Percentiles rank a stretch among this genome's conserved stretches.
These are phyloP conservation scores for Cupressus sempervirens DNA, from an alignment of 75 land plant species.

Conservation along the genomic window DNA sequence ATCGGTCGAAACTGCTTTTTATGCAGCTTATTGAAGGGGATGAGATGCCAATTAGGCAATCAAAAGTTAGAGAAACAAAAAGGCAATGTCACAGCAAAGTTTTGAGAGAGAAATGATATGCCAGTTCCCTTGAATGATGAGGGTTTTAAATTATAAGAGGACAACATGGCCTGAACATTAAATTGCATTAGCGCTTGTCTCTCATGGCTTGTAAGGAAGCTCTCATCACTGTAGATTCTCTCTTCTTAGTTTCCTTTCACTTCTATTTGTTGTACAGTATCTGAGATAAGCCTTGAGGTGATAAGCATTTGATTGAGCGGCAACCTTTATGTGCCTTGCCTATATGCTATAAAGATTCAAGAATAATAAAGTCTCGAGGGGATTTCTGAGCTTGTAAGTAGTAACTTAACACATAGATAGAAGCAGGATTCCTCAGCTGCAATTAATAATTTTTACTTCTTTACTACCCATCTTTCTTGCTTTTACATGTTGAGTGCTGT, in stretches of 20 bases:
- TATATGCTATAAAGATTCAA: not conserved
- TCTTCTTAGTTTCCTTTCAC: not conserved
- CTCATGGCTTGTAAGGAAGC: not conserved
- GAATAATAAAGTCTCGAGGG: not conserved
- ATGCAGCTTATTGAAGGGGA: conserved; percentile 8
- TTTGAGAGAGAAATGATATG: conserved; percentile 4
- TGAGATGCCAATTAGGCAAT: not conserved
- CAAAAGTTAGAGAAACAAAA: not conserved
- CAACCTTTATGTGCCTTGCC: not conserved
- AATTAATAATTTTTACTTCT: not conserved
- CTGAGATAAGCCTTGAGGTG: not conserved
- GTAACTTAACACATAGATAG: not conserved
- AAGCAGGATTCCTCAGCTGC: conserved; percentile 5
- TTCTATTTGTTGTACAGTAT: not conserved
- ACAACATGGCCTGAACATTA: not conserved
- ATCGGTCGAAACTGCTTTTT: not conserved
- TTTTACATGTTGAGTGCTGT: not conserved
- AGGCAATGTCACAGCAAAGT: not conserved
- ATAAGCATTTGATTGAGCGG: not conserved
- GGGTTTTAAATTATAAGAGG: not conserved
- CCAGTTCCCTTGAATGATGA: not conserved
- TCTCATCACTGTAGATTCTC: not conserved
- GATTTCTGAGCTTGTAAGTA: not conserved
- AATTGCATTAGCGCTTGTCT: not conserved
- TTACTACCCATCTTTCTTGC: not conserved